Base-by-base conservation (phyloP, 371 early-diverging fungal genomes). In the Dinochytrium kinnereticum region DNA sequence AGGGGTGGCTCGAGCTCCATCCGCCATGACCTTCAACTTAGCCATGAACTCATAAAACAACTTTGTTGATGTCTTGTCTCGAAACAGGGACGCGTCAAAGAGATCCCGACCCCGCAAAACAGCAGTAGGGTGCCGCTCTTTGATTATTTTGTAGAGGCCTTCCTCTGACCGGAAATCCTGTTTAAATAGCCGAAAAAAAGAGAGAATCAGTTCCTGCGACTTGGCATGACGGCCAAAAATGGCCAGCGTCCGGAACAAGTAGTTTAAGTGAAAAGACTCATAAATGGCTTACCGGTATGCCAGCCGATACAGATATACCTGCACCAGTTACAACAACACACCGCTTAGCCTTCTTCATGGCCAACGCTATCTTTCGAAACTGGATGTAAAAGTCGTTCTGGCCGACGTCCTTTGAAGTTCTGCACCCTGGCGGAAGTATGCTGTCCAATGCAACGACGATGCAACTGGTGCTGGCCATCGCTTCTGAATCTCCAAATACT, bases 21-120 rank as follows among this genome's bases (percentile, higher is more conserved):
- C 80, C 33, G 92, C 88, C 38, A 92, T 81, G 3, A 86, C 82
- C 71, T 95, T 95, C 10, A 99, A 88, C 75, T 95, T 92, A 1
- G 92, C 94, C 88, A 99, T 98, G 81, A 99, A 98, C 21, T 89
- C 86, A 81, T 97, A 93, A 82, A 99, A 99, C 33, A 95, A 88
- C 40, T 83, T 78, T 21, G 95, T 93, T 3, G 92, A 88, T 39
- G 85, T 81, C 39, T 88, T 87, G 49, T 91, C 91, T 40, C 90
- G 85, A 77, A 97, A 95, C 24, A 97, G 88, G 15, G 88, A 86
- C 57, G 97, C 97, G 81, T 98, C 98, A 85, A 99, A 99, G 31
- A 99, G 82, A 78, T 99, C 97, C 76, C 92, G 86, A 34, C 99
- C 99, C 50, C 88, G 89, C 31, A 94, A 78, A 38, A 96, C 90